These are phyloP conservation scores for Irpex sp. DNA, from an alignment of 1,284 basidiomycete species.

Conservation along the genomic window DNA sequence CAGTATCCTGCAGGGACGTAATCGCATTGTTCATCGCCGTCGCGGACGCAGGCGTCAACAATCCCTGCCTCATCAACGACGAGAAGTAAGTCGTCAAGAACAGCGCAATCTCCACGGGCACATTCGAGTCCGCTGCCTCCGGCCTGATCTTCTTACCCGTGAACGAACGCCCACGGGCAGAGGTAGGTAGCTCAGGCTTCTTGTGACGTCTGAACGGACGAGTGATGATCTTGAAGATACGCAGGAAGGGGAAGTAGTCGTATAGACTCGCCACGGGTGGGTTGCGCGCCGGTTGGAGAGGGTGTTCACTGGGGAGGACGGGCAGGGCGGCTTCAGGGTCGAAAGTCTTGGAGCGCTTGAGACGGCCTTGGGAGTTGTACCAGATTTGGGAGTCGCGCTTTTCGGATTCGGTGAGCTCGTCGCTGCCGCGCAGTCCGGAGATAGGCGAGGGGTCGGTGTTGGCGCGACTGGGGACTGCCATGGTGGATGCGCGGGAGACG, in stretches of 20 bases:
- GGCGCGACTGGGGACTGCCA: constrained; percentile 11
- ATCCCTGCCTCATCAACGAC: constrained; percentile 40
- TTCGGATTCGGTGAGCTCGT: constrained; percentile 13
- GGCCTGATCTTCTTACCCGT: constrained; percentile 38
- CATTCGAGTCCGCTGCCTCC: constrained; percentile 53
- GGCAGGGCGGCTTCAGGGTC: constrained; percentile 58
- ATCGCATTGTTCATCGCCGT: constrained; percentile 45
- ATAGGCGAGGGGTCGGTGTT: constrained; percentile 10
- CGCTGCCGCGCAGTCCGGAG: constrained; percentile 1
- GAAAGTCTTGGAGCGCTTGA: constrained; percentile 30
- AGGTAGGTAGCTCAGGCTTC: constrained; percentile 18
- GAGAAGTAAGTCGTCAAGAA: constrained; percentile 53
- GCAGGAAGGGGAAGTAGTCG: constrained; percentile 56
- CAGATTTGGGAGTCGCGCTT: constrained; percentile 16
- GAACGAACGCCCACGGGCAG: constrained; percentile 23
- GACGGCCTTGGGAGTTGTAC: constrained; percentile 19
- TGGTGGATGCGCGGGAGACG: constrained; percentile 18
- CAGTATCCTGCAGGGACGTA: constrained; percentile 49
- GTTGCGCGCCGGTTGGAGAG: constrained; percentile 50
- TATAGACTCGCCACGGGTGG: constrained; percentile 45
- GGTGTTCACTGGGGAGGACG: constrained; percentile 42
- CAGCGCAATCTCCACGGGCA: constrained; percentile 60
- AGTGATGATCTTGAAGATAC: constrained; percentile 47
- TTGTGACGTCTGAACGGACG: constrained; percentile 26
- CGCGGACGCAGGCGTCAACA: constrained; percentile 49